These are phyloP conservation scores for Decorospora gaudefroyi DNA, from an alignment of 2,329 filamentous ascomycete genomes.

Conservation along the genomic window DNA sequence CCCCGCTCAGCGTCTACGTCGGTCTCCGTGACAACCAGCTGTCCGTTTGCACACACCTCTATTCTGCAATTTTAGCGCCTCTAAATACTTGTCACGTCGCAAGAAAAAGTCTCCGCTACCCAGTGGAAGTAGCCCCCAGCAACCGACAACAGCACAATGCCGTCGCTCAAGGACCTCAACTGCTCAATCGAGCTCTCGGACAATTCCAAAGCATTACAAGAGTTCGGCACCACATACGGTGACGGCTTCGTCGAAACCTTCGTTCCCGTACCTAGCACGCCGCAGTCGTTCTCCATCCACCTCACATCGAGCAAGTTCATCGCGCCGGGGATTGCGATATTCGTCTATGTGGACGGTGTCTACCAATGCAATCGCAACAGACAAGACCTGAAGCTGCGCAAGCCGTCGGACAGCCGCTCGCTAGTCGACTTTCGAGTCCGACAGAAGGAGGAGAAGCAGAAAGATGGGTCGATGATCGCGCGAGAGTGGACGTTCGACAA, in stretches of 20 bases:
- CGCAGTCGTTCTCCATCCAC: conserved; percentile 55
- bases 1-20: neutral
- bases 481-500: conserved; percentile 60
- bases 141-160: conserved; percentile 48
- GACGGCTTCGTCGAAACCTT: conserved; percentile 59
- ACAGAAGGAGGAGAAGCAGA: conserved; percentile 59
- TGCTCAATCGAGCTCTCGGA: conserved; percentile 57
- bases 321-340: conserved; percentile 58
- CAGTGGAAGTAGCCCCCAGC: neutral
- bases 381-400: conserved; percentile 46
- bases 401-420: conserved; percentile 37
- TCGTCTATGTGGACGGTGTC: conserved; percentile 61
- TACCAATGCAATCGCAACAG: conserved; percentile 63
- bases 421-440: conserved; percentile 57
- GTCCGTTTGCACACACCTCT: neutral
- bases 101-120: no score
- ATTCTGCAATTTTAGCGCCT: neutral
- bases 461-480: conserved; percentile 55
- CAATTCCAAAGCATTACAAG: conserved; percentile 51
- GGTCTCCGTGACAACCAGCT: conserved; percentile 2
- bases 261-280: conserved; percentile 54
- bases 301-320: conserved; percentile 58
- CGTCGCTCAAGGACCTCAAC: conserved; percentile 57
- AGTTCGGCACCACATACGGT: conserved; percentile 56
- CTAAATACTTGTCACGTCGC: neutral